Conservation (phyloP, 2,329 filamentous ascomycete genomes). For the Talaromyces amestolkiae region DNA sequence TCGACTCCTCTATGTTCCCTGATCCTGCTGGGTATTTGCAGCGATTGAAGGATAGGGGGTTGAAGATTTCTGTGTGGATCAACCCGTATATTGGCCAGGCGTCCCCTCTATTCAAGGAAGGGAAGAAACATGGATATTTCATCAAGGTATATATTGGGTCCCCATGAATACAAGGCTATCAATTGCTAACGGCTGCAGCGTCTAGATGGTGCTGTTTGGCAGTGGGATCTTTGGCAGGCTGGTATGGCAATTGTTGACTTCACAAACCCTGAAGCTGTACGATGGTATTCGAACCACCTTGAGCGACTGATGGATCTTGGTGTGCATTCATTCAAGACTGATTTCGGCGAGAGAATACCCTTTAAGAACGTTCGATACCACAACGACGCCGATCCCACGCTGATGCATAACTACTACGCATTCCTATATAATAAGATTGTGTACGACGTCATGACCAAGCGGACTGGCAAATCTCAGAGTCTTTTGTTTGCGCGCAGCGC, state of each 20-base stretch:
- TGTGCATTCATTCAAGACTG: slow-evolving; percentile 71
- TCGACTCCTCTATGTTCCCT: slow-evolving; percentile 63
- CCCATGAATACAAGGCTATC: neutral
- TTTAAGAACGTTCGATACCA: slow-evolving; percentile 63
- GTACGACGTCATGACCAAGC: slow-evolving; percentile 61
- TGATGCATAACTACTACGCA: slow-evolving; percentile 78
- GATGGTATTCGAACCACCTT: slow-evolving; percentile 65
- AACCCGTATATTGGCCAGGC: slow-evolving; percentile 72
- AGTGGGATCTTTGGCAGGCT: slow-evolving; percentile 75
- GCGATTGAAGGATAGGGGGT: slow-evolving; percentile 61
- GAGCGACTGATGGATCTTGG: slow-evolving; percentile 65
- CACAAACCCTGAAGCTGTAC: slow-evolving; percentile 66
- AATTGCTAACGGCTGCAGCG: slow-evolving; percentile 36
- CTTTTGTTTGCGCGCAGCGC: slow-evolving; percentile 68
- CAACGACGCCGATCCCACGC: slow-evolving; percentile 59
- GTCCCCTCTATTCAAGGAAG: slow-evolving; percentile 63
- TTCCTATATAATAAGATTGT: slow-evolving; percentile 70
- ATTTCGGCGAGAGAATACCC: slow-evolving; percentile 72
- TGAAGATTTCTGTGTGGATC: slow-evolving; percentile 73
- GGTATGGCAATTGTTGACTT: slow-evolving; percentile 74
- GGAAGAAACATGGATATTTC: slow-evolving; percentile 63
- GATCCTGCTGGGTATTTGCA: slow-evolving; percentile 64
- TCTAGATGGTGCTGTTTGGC: slow-evolving; percentile 67
- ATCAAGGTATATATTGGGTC: slow-evolving; percentile 49
- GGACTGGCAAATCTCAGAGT: slow-evolving; percentile 52